A percentile compares a stretch with the other conserved stretches of the same genome.
Conservation (phyloP, 192 early-diverging fungal species). For the Coemansia sp. region DNA sequence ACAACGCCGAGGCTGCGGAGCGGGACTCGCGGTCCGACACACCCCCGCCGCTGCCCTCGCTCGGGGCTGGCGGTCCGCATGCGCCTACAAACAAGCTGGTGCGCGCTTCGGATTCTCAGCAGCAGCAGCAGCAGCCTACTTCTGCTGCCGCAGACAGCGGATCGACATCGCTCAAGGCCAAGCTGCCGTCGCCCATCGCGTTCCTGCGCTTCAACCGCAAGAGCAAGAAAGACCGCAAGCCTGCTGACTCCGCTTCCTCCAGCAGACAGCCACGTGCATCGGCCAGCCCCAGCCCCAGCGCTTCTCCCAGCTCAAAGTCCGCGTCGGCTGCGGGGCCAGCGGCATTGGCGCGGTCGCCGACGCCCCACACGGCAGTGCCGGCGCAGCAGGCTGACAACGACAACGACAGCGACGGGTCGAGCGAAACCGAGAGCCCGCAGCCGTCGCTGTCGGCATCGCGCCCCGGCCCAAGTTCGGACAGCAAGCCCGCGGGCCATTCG, state of each 20-base stretch:
- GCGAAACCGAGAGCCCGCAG: slow-evolving; percentile 12
- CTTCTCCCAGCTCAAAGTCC: background rate
- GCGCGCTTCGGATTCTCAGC: background rate
- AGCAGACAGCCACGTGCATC: background rate
- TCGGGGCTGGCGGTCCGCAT: background rate
- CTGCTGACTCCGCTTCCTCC: slow-evolving; percentile 8
- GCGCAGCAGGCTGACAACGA: background rate
- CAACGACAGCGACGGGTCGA: slow-evolving; percentile 13
- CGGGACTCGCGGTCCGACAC: background rate
- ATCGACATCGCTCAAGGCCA: slow-evolving; percentile 22
- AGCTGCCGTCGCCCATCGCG: slow-evolving; percentile 48
- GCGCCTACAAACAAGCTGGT: background rate
- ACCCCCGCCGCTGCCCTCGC: background rate
- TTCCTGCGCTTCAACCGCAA: slow-evolving; percentile 43
- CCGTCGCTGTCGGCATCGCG: slow-evolving; percentile 8
- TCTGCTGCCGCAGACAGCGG: background rate
- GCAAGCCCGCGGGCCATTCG: background rate
- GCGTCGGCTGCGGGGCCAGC: background rate
- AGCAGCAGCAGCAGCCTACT: no score
- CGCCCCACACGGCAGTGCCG: background rate
- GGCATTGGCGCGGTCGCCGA: background rate
- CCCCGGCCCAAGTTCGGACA: slow-evolving; percentile 2
- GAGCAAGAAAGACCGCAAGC: slow-evolving; percentile 43
- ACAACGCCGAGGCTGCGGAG: slow-evolving; percentile 2
- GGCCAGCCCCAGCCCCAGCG: background rate